A percentile compares a stretch with the other conserved stretches of the same genome.
Conservation (phyloP, 2,329 filamentous ascomycete genomes). For the Colletotrichum trifolii region DNA sequence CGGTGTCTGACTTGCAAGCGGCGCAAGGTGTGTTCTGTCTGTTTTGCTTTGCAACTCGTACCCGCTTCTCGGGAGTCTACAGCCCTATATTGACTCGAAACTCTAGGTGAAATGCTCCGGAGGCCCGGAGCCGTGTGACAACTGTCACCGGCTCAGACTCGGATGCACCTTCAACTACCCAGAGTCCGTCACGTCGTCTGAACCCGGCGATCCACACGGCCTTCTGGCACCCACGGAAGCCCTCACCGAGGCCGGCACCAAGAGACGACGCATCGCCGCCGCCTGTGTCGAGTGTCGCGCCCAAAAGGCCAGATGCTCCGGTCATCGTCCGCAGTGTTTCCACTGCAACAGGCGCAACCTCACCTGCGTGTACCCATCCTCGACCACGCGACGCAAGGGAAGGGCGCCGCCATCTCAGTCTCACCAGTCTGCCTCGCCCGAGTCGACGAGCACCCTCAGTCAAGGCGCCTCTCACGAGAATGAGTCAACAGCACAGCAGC, state of each 20-base stretch:
- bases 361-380: conserved; percentile 6
- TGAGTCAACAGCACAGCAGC: not conserved
- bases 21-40: conserved; percentile 8
- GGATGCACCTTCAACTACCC: conserved; percentile 26
- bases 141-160: conserved; percentile 18
- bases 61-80: not conserved
- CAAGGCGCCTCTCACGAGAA: conserved; percentile 13
- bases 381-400: conserved; percentile 6
- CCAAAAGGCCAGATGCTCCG: conserved; percentile 50
- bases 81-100: not conserved
- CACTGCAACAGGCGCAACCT: conserved; percentile 22
- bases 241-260: conserved; percentile 44
- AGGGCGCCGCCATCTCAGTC: not conserved
- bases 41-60: no score
- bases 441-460: conserved; percentile 9
- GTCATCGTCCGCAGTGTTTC: conserved; percentile 36
- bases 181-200: conserved; percentile 1
- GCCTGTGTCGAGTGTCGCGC: conserved; percentile 49
- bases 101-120: conserved; percentile 18
- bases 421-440: conserved; percentile 5
- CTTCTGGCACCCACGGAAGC: conserved; percentile 15
- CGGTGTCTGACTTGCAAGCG: conserved; percentile 26
- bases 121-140: conserved; percentile 21
- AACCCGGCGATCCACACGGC: conserved; percentile 10
- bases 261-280: conserved; percentile 39